Conservation (phyloP, 1,139 yeast genomes). For the Magnusiomyces suaveolens region DNA sequence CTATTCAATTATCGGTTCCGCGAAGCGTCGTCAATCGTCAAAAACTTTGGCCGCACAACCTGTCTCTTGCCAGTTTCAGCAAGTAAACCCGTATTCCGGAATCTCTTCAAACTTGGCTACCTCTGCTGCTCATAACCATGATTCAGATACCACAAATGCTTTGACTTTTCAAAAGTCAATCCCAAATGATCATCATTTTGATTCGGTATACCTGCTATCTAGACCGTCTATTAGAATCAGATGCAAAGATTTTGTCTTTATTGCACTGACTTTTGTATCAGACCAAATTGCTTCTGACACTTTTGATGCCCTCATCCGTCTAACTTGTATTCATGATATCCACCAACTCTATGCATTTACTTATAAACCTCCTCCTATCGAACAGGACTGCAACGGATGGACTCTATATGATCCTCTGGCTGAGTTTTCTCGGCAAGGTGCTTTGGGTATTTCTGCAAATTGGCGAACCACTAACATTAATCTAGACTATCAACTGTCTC, state of each 20-base stretch:
- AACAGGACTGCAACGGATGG: slow-evolving; percentile 59
- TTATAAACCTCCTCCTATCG: slow-evolving; percentile 52
- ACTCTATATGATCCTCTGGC: slow-evolving; percentile 46
- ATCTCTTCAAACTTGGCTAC: neutral
- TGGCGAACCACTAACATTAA: slow-evolving; percentile 74
- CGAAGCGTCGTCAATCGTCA: slow-evolving; percentile 49
- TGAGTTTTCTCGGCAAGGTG: slow-evolving; percentile 58
- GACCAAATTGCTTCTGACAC: slow-evolving; percentile 59
- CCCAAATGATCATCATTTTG: neutral
- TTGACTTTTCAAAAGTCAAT: neutral
- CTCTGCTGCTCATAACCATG: neutral
- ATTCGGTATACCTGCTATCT: slow-evolving; percentile 8
- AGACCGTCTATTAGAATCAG: slow-evolving; percentile 44
- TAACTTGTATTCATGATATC: slow-evolving; percentile 50
- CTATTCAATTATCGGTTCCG: slow-evolving; percentile 72
- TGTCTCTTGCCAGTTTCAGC: neutral
- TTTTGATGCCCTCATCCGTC: slow-evolving; percentile 56
- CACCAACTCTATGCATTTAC: slow-evolving; percentile 60
- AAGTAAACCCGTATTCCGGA: neutral
- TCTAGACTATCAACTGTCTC: slow-evolving; percentile 52
- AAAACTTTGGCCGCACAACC: slow-evolving; percentile 27
- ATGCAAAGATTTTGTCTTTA: slow-evolving; percentile 81
- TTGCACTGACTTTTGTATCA: slow-evolving; percentile 63
- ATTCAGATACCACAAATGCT: neutral
- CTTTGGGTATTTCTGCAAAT: slow-evolving; percentile 21